A percentile compares a stretch with the other conserved stretches of the same genome.
Evolutionary conservation across 2,329 filamentous ascomycete species (phyloP).

Genomic region (Madurella mycetomatis): DNA sequence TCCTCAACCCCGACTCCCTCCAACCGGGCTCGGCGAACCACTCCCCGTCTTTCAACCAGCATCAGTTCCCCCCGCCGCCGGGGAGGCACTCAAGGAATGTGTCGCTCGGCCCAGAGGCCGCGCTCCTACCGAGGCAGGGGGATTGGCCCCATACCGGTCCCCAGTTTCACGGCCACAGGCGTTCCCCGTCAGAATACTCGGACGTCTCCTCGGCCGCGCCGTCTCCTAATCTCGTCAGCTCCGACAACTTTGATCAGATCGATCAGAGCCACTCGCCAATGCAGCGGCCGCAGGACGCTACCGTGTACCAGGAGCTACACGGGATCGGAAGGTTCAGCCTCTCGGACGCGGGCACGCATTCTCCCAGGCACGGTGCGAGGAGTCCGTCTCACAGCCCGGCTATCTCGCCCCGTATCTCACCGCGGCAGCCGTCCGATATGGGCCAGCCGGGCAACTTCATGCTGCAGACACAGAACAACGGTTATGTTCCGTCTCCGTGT

Average conservation of each 20-base stretch:
- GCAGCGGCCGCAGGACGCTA: constrained; percentile 66
- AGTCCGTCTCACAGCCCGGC: constrained; percentile 75
- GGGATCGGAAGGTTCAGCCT: constrained; percentile 77
- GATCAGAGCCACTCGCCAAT: constrained; percentile 74
- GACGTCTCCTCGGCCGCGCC: constrained; percentile 82
- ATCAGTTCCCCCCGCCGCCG: constrained; percentile 50
- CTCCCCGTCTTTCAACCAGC: constrained; percentile 53
- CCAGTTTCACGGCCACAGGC: constrained; percentile 75
- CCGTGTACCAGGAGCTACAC: constrained; percentile 72
- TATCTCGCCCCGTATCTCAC: constrained; percentile 58
- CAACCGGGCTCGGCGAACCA: constrained; percentile 48
- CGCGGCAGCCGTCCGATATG: constrained; percentile 52
- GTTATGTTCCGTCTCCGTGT: constrained; percentile 41
- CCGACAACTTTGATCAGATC: constrained; percentile 73
- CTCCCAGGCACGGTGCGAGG: constrained; percentile 61
- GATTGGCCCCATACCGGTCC: constrained; percentile 47
- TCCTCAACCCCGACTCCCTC: constrained; percentile 46
- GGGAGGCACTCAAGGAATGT: constrained; percentile 51
- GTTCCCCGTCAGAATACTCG: constrained; percentile 85
- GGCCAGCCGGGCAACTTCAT: constrained; percentile 46
- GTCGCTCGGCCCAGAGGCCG: constrained; percentile 54
- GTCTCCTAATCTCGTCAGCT: constrained; percentile 74
- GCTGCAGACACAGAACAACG: constrained; percentile 38
- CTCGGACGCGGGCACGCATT: constrained; percentile 63
- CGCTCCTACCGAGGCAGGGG: constrained; percentile 51